Percentiles rank a stretch among this genome's conserved stretches.
Conservation (phyloP, 208 protist species). For the Tetramitus jugosus region DNA sequence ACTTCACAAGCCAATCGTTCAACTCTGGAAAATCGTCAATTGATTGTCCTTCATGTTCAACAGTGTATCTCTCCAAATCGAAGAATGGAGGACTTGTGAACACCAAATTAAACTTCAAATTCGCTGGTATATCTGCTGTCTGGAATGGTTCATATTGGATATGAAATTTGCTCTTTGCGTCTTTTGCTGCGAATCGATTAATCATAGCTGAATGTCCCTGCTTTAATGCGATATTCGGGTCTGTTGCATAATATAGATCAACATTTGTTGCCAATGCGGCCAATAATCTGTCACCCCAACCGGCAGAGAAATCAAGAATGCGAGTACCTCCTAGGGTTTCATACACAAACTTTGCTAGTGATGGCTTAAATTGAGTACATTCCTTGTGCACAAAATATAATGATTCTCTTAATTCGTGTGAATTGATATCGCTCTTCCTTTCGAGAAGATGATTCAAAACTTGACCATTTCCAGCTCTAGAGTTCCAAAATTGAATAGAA, state of each 20-base stretch:
- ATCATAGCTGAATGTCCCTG: constrained; percentile 29
- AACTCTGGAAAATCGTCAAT: constrained; percentile 26
- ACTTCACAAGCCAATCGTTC: constrained; percentile 34
- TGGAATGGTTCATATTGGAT: too few species aligned
- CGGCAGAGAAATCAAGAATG: constrained; percentile 30
- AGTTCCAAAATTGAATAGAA: too few species aligned
- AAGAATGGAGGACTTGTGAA: constrained; percentile 45
- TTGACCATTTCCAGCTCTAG: too few species aligned
- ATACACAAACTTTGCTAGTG: constrained; percentile 25
- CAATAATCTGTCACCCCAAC: constrained; percentile 35
- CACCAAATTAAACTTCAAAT: constrained; percentile 30
- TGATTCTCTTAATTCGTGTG: not conserved
- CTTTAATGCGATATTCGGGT: constrained; percentile 30
- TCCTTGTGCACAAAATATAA: constrained; percentile 18
- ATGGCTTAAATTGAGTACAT: constrained; percentile 38
- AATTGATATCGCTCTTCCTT: not conserved
- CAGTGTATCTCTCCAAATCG: constrained; percentile 37
- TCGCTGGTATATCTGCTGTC: not conserved
- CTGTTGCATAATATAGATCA: constrained; percentile 23
- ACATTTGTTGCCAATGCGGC: constrained; percentile 29
- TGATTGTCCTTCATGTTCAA: not conserved
- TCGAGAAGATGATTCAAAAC: too few species aligned
- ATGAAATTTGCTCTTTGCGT: too few species aligned
- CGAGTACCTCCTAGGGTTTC: constrained; percentile 24
- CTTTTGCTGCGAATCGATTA: not conserved